Conservation (phyloP, 345 rosid species). For the Populus simonii region DNA sequence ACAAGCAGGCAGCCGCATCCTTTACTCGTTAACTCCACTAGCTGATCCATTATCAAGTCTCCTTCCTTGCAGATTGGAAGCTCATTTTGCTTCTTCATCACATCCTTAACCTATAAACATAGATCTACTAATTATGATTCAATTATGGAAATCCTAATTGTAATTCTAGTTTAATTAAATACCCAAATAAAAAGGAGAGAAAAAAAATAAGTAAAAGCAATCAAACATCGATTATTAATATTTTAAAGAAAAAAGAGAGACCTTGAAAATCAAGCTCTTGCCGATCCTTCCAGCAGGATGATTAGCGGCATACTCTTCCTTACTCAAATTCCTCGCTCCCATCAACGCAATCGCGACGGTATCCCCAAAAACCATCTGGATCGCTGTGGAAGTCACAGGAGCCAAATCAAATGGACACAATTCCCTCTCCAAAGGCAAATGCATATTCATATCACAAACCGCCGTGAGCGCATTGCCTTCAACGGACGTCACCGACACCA, state of each 20-base stretch:
- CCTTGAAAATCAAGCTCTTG: conserved; percentile 91
- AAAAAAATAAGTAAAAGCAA: neutral
- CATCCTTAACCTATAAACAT: conserved; percentile 64
- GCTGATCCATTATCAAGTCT: conserved; percentile 89
- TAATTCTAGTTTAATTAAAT: neutral
- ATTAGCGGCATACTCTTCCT: conserved; percentile 83
- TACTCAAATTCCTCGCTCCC: conserved; percentile 79
- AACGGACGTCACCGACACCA: conserved; percentile 84
- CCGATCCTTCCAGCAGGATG: conserved; percentile 98
- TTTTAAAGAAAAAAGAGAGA: conserved; percentile 2
- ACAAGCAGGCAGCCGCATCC: conserved; percentile 97
- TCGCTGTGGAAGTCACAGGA: conserved; percentile 94
- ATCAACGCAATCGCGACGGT: conserved; percentile 93
- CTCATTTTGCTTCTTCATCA: conserved; percentile 88
- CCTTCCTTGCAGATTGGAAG: conserved; percentile 87
- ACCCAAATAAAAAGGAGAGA: neutral
- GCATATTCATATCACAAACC: conserved; percentile 76
- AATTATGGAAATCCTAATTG: neutral
- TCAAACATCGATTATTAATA: neutral
- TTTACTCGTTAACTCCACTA: conserved; percentile 86
- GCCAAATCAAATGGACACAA: conserved; percentile 92
- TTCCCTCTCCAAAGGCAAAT: conserved; percentile 82
- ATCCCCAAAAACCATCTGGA: conserved; percentile 98
- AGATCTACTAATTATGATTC: neutral
- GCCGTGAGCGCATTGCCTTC: conserved; percentile 58